Conservation (phyloP, 257 asterid genomes). For the Gynochthodes officinalis region DNA sequence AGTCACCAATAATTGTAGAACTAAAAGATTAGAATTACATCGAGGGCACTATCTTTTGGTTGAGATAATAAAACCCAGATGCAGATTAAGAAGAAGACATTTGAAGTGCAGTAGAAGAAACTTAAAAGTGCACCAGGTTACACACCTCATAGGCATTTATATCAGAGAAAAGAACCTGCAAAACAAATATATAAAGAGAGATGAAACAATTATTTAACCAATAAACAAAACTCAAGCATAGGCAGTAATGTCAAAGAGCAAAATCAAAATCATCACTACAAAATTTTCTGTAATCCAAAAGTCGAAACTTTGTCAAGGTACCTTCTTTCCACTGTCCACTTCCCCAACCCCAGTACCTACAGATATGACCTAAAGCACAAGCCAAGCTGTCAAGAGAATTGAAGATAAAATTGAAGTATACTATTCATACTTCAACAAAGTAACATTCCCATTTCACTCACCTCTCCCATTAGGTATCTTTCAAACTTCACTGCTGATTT, state of each 20-base stretch:
- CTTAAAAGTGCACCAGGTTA: not conserved
- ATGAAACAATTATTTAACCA: not conserved
- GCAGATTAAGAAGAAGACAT: not conserved
- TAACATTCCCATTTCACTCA: slow-evolving; percentile 19
- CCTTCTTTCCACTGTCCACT: slow-evolving; percentile 79
- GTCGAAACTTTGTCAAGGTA: slow-evolving; percentile 11
- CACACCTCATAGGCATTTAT: slow-evolving; percentile 80
- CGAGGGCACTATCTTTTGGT: not conserved
- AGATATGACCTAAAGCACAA: slow-evolving; percentile 55
- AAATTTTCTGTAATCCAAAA: too few relatives aligned
- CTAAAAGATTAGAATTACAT: not conserved
- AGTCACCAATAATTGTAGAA: not conserved
- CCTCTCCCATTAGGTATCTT: slow-evolving; percentile 91
- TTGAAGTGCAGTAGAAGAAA: not conserved
- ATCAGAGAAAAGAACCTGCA: slow-evolving; percentile 92
- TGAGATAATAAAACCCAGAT: not conserved
- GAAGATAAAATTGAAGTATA: not conserved
- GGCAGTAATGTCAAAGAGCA: not conserved
- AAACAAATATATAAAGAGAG: not conserved
- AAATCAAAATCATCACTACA: not conserved
- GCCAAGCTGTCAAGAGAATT: not conserved
- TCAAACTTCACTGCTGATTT: slow-evolving; percentile 90
- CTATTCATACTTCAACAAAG: not conserved
- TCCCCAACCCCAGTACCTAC: slow-evolving; percentile 66
- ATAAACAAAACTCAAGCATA: too few relatives aligned